A percentile compares a stretch with the other conserved stretches of the same genome.
phyloP scores from a whole-genome alignment of 352 stramenopile species.

The Blastocystis sp. region DNA sequence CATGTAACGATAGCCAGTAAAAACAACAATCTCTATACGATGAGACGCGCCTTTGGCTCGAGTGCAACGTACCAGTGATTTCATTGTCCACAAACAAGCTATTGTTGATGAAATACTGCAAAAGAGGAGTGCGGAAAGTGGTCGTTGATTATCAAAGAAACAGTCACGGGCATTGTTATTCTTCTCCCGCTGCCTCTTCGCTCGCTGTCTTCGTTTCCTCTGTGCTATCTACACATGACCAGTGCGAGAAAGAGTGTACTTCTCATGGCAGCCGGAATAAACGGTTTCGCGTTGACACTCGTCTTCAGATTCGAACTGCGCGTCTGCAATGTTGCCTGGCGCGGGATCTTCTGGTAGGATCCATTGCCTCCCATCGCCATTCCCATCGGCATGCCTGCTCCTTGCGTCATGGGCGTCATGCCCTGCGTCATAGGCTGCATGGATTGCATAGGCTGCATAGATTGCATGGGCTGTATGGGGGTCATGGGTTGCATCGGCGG shows the following conservation, averaged over 20 bases:
- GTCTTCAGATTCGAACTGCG: background rate
- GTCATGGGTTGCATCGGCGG: background rate
- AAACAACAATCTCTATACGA: constrained; percentile 60
- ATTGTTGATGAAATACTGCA: constrained; percentile 11
- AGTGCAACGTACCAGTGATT: constrained; percentile 10
- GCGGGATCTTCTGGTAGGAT: background rate
- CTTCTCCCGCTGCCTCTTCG: background rate
- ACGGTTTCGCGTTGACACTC: constrained; percentile 34
- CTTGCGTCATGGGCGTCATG: background rate
- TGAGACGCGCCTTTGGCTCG: background rate
- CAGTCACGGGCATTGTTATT: background rate
- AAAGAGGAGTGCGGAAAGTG: background rate
- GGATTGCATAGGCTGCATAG: background rate
- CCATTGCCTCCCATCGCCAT: background rate
- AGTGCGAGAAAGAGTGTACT: background rate
- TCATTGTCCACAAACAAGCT: constrained; percentile 40
- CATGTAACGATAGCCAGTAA: constrained; percentile 35
- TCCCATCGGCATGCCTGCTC: background rate
- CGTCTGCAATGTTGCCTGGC: background rate
- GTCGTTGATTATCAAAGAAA: constrained; percentile 5
- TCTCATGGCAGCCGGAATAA: constrained; percentile 15
- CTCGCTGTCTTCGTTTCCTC: background rate
- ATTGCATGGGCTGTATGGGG: background rate
- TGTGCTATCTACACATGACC: background rate
- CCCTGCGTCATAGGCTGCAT: background rate